Percentiles rank a stretch among this genome's conserved stretches.
Conservation (phyloP, 805 yeast species). For the Candida yuanshanica region DNA sequence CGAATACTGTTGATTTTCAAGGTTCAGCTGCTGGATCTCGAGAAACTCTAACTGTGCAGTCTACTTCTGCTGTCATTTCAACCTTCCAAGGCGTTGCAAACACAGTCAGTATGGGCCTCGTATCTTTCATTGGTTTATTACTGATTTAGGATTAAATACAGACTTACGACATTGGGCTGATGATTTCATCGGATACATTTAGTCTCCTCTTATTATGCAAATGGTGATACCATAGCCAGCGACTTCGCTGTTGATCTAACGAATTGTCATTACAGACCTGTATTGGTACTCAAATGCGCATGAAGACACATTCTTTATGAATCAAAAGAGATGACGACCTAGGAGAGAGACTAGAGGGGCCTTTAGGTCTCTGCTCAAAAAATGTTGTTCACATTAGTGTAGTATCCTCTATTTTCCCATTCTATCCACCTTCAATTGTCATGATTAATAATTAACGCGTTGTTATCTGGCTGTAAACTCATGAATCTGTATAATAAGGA, state of each 20-base stretch:
- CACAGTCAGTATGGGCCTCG: neutral
- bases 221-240: neutral
- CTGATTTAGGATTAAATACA: neutral
- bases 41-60: too few species aligned
- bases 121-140: neutral
- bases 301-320: too few species aligned
- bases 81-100: conserved; percentile 1
- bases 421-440: neutral
- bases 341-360: too few species aligned
- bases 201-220: neutral
- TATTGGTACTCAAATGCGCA: too few species aligned
- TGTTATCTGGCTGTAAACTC: neutral
- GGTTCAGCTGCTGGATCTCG: neutral
- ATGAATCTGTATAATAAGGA: neutral
- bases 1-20: neutral
- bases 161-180: neutral
- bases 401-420: too few species aligned
- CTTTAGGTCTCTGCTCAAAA: too few species aligned
- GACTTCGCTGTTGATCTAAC: neutral
- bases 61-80: neutral
- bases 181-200: neutral
- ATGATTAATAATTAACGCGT: neutral
- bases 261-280: neutral
- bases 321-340: too few species aligned
- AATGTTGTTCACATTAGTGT: too few species aligned